These are phyloP conservation scores for Phanerodontia chrysosporium DNA, from an alignment of 768 basidiomycete genomes.

Conservation along the genomic window DNA sequence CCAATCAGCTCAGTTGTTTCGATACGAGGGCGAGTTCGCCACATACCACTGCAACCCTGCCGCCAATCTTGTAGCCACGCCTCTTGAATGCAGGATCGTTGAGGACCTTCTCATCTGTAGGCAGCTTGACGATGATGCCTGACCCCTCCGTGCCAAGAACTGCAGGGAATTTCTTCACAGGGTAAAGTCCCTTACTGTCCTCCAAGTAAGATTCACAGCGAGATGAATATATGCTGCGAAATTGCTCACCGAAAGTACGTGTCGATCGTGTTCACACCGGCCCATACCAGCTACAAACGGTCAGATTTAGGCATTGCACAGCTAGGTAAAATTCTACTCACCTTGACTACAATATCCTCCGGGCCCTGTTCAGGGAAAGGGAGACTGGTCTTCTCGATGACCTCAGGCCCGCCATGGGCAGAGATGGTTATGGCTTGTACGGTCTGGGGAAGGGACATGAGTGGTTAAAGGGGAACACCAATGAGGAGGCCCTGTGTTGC, in stretches of 20 bases:
- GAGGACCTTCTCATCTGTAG: constrained; percentile 60
- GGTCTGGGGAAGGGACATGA: constrained; percentile 54
- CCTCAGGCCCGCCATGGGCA: constrained; percentile 73
- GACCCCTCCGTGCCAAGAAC: constrained; percentile 75
- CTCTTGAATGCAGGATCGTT: constrained; percentile 59
- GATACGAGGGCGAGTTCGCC: not conserved
- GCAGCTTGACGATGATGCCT: constrained; percentile 72
- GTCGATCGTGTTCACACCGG: constrained; percentile 86
- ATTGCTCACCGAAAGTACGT: constrained; percentile 71
- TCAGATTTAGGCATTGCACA: not conserved
- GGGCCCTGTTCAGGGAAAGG: constrained; percentile 64
- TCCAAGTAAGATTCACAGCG: not conserved
- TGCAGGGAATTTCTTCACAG: constrained; percentile 51
- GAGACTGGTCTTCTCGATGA: constrained; percentile 59
- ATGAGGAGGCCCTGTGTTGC: no score
- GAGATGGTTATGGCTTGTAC: constrained; percentile 72
- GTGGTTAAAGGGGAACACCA: not conserved
- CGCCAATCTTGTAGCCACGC: constrained; percentile 63
- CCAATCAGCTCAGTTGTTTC: not conserved
- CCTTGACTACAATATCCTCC: constrained; percentile 54
- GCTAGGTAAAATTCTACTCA: constrained; percentile 13
- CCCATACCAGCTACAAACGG: constrained; percentile 54
- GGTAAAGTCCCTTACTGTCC: constrained; percentile 60
- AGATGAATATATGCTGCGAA: no score
- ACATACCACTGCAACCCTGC: constrained; percentile 63